phyloP scores from a whole-genome alignment of 495 filamentous ascomycete species.

The Extremus antarcticus region DNA sequence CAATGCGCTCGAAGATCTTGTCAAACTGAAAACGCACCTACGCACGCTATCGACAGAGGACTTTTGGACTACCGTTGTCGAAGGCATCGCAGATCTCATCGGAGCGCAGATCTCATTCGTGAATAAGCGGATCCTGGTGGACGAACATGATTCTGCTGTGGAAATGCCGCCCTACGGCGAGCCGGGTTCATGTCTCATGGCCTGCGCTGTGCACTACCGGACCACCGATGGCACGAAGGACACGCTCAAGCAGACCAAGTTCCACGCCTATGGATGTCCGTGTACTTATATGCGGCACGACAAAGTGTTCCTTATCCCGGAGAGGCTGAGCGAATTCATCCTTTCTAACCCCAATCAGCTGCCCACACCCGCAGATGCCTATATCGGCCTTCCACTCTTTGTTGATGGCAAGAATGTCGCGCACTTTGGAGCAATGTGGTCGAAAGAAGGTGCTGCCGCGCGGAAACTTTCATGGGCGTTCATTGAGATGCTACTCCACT shows the following conservation, averaged over 20 bases:
- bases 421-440: conserved; percentile 70
- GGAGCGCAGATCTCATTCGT: conserved; percentile 64
- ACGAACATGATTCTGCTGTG: conserved; percentile 44
- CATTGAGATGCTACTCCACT: conserved; percentile 61
- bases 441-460: conserved; percentile 45
- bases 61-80: conserved; percentile 59
- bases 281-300: conserved; percentile 64
- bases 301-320: conserved; percentile 62
- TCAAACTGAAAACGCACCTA: conserved; percentile 51
- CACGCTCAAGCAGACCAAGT: conserved; percentile 45
- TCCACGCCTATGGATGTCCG: conserved; percentile 53
- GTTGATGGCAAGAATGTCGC: conserved; percentile 59
- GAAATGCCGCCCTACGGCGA: conserved; percentile 50
- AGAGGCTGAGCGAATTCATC: conserved; percentile 47
- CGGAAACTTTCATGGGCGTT: conserved; percentile 56
- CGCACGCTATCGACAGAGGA: conserved; percentile 44
- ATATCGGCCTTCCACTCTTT: conserved; percentile 62
- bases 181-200: conserved; percentile 53
- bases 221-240: conserved; percentile 47
- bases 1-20: conserved; percentile 50
- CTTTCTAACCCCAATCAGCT: conserved; percentile 51
- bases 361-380: conserved; percentile 54
- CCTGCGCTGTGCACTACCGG: conserved; percentile 53
- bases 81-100: conserved; percentile 52
- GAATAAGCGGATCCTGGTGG: conserved; percentile 51